These are phyloP conservation scores for Helicocarpus griseus DNA, from an alignment of 2,329 filamentous ascomycete species.

Conservation along the genomic window DNA sequence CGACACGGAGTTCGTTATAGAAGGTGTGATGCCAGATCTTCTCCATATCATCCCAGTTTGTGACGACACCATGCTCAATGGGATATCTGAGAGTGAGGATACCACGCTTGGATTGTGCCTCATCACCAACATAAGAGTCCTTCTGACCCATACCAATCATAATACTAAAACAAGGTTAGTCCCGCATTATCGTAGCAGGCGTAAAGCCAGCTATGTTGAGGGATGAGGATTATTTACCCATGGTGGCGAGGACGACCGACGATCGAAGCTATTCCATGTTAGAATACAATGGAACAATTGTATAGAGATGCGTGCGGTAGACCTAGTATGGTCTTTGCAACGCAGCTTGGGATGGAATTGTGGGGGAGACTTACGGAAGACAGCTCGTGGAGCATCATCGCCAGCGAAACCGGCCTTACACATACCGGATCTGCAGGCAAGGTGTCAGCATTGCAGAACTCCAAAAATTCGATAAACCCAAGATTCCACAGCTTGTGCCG, in stretches of 20 bases:
- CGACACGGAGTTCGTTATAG: slow-evolving; percentile 99
- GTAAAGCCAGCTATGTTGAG: neutral
- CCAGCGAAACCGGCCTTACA: slow-evolving; percentile 99
- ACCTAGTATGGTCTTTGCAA: too few relatives aligned
- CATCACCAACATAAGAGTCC: slow-evolving; percentile 99
- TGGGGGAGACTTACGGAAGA: slow-evolving; percentile 82
- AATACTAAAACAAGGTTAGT: slow-evolving; percentile 58
- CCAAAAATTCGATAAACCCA: neutral
- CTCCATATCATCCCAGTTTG: slow-evolving; percentile 99
- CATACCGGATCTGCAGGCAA: slow-evolving; percentile 83
- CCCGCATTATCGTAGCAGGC: neutral
- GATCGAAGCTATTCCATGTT: slow-evolving; percentile 68
- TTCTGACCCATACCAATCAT: slow-evolving; percentile 99
- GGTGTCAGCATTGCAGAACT: slow-evolving; percentile 13
- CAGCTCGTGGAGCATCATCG: slow-evolving; percentile 99
- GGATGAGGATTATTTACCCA: slow-evolving; percentile 61
- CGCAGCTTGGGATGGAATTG: slow-evolving; percentile 18
- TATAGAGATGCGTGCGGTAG: too few relatives aligned
- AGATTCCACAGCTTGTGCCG: neutral
- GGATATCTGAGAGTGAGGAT: slow-evolving; percentile 99
- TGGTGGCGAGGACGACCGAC: slow-evolving; percentile 99
- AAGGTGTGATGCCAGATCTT: slow-evolving; percentile 99
- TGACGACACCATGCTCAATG: slow-evolving; percentile 99
- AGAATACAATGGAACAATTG: too few relatives aligned
- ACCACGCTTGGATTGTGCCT: slow-evolving; percentile 99